phyloP scores from a whole-genome alignment of 768 basidiomycete species.

The Suillus brevipes region DNA sequence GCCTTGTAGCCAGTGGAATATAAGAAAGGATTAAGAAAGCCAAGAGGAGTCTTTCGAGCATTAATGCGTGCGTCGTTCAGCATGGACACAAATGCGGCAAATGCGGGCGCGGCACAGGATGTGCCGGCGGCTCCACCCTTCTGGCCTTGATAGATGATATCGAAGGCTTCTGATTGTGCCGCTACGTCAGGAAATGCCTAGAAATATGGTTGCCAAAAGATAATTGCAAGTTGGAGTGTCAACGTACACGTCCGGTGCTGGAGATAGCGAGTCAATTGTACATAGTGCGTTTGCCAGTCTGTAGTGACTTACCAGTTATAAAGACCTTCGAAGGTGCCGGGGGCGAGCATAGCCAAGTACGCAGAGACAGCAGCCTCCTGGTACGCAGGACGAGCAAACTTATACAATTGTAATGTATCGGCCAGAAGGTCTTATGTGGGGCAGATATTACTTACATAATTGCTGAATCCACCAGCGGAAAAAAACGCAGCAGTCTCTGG shows the following conservation, averaged over 20 bases:
- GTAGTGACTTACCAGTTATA: slow-evolving; percentile 51
- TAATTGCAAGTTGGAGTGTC: not conserved
- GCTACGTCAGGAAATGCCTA: slow-evolving; percentile 68
- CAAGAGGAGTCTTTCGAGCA: not conserved
- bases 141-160: slow-evolving; percentile 45
- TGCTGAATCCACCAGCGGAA: slow-evolving; percentile 29
- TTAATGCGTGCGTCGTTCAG: not conserved
- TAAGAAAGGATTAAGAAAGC: not conserved
- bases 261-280: not conserved
- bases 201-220: not conserved
- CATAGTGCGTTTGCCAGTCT: not conserved
- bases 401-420: not conserved
- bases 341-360: slow-evolving; percentile 47
- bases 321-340: slow-evolving; percentile 53
- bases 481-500: slow-evolving; percentile 62
- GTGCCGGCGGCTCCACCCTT: slow-evolving; percentile 33
- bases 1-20: not conserved
- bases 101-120: not conserved
- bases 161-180: slow-evolving; percentile 54
- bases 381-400: slow-evolving; percentile 57
- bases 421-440: not conserved
- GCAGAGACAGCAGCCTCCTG: slow-evolving; percentile 46
- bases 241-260: slow-evolving; percentile 56
- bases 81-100: not conserved
- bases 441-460: slow-evolving; percentile 46